Evolutionary conservation across 805 yeast species (phyloP).

Genomic region (Kregervanrija delftensis): DNA sequence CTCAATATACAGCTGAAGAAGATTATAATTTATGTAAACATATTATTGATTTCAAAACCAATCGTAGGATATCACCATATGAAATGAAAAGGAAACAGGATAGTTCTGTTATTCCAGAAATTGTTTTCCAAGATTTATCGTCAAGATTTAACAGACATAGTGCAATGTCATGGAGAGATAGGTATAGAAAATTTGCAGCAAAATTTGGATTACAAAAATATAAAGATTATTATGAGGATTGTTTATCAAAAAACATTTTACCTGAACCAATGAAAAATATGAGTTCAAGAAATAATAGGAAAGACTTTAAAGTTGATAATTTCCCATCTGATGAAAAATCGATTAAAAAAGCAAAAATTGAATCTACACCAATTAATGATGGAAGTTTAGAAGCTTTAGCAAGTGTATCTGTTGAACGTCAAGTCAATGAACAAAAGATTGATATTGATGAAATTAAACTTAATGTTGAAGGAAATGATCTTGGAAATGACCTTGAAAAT

Average conservation of each 20-base stretch:
- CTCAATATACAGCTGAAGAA: conserved; percentile 61
- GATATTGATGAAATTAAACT: too few relatives aligned
- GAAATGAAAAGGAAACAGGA: conserved; percentile 18
- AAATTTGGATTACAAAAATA: conserved; percentile 57
- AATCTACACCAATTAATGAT: background rate
- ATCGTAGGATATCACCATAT: conserved; percentile 7
- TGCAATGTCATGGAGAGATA: conserved; percentile 73
- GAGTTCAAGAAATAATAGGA: conserved; percentile 38
- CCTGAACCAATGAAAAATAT: conserved; percentile 56
- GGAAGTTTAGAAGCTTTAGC: background rate
- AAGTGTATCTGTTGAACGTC: background rate
- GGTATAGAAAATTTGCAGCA: conserved; percentile 64
- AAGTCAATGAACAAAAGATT: background rate
- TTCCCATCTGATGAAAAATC: conserved; percentile 12
- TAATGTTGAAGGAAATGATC: too few relatives aligned
- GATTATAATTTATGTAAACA: conserved; percentile 51
- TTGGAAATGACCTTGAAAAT: too few relatives aligned
- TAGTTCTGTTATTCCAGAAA: conserved; percentile 26
- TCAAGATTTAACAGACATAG: conserved; percentile 46
- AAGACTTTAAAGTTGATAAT: conserved; percentile 9
- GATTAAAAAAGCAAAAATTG: conserved; percentile 12
- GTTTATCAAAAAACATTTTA: conserved; percentile 27
- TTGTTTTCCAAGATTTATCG: conserved; percentile 34
- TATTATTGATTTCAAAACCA: conserved; percentile 18
- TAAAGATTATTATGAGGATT: conserved; percentile 43